phyloP scores from a whole-genome alignment of 495 filamentous ascomycete species.

The Annulohypoxylon bovei region DNA sequence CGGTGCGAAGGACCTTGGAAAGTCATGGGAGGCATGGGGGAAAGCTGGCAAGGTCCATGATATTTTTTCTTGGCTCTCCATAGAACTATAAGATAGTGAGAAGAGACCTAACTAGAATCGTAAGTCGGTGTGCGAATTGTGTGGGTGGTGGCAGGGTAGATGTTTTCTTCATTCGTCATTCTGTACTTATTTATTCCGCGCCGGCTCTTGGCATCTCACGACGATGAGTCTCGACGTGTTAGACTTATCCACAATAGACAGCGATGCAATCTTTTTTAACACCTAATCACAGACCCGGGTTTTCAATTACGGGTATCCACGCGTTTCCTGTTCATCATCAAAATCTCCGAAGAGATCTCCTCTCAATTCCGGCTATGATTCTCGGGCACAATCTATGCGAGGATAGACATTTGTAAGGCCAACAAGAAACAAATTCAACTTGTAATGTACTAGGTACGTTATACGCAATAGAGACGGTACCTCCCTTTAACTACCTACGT shows the following conservation, averaged over 20 bases:
- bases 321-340: not conserved
- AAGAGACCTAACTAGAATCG: slow-evolving; percentile 3
- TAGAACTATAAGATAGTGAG: not conserved
- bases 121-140: not conserved
- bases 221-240: not conserved
- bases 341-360: not conserved
- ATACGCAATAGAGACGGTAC: too few relatives aligned
- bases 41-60: not conserved
- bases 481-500: too few relatives aligned
- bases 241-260: too few relatives aligned
- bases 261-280: too few relatives aligned
- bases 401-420: not conserved
- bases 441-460: too few relatives aligned
- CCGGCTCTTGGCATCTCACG: not conserved
- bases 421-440: too few relatives aligned
- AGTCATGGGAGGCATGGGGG: slow-evolving; percentile 11
- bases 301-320: not conserved
- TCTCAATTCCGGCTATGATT: not conserved
- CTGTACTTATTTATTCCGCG: not conserved
- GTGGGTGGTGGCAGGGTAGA: not conserved
- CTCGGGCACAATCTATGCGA: not conserved
- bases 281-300: not conserved
- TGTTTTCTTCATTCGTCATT: slow-evolving; percentile 1
- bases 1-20: slow-evolving; percentile 9
- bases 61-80: slow-evolving; percentile 9